Percentiles rank a stretch among this genome's conserved stretches.
phyloP scores from a whole-genome alignment of 371 early-diverging fungal species.

The Dinochytrium kinnereticum region DNA sequence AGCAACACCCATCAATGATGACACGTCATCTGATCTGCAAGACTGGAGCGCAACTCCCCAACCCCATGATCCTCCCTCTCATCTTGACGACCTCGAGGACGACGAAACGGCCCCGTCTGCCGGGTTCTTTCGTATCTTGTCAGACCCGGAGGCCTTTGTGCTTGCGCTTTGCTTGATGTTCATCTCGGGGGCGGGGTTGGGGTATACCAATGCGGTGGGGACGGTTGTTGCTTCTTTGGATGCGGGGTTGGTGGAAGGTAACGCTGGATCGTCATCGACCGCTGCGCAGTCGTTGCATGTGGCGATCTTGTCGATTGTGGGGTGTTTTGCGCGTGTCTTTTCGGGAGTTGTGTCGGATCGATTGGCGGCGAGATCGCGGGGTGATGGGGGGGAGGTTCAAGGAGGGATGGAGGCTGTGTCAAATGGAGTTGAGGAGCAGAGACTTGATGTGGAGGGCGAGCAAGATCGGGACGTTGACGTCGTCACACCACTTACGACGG shows the following conservation, averaged over 20 bases:
- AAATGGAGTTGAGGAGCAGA: neutral
- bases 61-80: neutral
- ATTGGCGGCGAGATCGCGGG: neutral
- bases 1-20: neutral
- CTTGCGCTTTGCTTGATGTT: neutral
- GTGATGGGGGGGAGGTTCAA: too few relatives aligned
- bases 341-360: neutral
- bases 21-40: neutral
- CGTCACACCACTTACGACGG: too few relatives aligned
- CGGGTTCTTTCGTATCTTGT: neutral
- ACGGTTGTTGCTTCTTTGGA: neutral
- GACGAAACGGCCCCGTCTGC: neutral
- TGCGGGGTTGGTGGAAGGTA: neutral
- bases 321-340: neutral
- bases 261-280: neutral
- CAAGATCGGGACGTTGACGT: too few relatives aligned
- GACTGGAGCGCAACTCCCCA: neutral
- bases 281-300: constrained; percentile 7
- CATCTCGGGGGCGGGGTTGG: constrained; percentile 3
- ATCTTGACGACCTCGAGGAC: neutral
- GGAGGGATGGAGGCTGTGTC: too few relatives aligned
- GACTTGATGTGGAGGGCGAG: neutral
- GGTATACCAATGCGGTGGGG: constrained; percentile 2
- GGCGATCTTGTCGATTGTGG: constrained; percentile 9
- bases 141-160: neutral